Base-by-base conservation (phyloP, 768 basidiomycete genomes). In the Strobilomyces confusus region DNA sequence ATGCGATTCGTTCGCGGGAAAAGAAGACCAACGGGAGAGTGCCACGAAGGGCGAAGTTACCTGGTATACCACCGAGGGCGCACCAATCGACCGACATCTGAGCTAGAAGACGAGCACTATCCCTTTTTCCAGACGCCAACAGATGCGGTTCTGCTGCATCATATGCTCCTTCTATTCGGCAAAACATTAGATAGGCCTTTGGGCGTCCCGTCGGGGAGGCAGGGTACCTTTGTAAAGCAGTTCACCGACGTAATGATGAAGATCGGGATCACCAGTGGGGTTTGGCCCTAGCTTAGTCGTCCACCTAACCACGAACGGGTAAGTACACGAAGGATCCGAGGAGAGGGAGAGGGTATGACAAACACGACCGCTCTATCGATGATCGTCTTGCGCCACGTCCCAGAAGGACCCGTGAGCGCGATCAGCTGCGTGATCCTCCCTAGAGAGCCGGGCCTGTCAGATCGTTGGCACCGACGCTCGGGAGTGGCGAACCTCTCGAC, bases 181-280 rank as follows among this genome's bases (percentile, higher is more conserved):
- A 22, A 49, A 43, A 22, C 19, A 44, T 59, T 37, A 57, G 56
- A 51, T 41, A 29, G 11, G 29, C n/a, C n/a, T n/a, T 26, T 41
- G 5, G 44, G 32, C 14, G 15, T 44, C 12, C 19, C 41, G 9
- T 13, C 51, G 34, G n/a, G 23, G 48, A 43, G 12, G 42, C 11
- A 26, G 9, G 68, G 34, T 49, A 86, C 92, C 92, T 78, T 92
- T 94, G 71, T 82, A 87, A 8, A 93, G 76, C 29, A 97, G 73
- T 67, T 95, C 88, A 5, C 94, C 97, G 44, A 97, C 72, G 67
- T 98, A 98, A 55, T 92, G 86, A 42, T 93, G 93, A 47, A 99
- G 74, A 52, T 80, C 82, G 30, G 86, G 84, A 74, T 99, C 97
- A 17, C 97, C 97, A 23, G 85, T 83, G 9, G 94, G 91, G 68